A percentile compares a stretch with the other conserved stretches of the same genome.
Evolutionary conservation across 805 yeast genomes (phyloP).

Genomic region (Komagataella ulmi): DNA sequence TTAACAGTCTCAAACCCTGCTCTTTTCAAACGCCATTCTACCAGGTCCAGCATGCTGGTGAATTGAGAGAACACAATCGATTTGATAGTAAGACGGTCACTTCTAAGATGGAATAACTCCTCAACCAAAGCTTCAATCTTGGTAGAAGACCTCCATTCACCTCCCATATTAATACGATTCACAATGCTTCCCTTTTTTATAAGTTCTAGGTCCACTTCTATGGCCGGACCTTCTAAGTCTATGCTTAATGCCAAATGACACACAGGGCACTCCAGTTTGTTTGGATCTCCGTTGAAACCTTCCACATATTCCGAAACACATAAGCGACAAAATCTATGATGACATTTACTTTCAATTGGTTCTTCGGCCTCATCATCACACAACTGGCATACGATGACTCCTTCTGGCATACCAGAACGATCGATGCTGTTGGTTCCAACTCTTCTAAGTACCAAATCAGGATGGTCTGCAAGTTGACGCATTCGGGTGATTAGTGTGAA

Average conservation of each 20-base stretch:
- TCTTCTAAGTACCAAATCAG: conserved; percentile 80
- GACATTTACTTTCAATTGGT: conserved; percentile 89
- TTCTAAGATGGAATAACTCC: conserved; percentile 75
- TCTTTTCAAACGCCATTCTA: conserved; percentile 88
- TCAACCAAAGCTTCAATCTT: conserved; percentile 94
- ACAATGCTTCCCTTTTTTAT: conserved; percentile 64
- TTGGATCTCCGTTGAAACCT: conserved; percentile 48
- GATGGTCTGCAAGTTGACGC: conserved; percentile 98
- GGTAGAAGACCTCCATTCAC: conserved; percentile 88
- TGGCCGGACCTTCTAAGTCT: conserved; percentile 76
- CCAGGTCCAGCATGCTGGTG: conserved; percentile 89
- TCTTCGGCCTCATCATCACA: conserved; percentile 99
- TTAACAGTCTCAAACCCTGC: conserved; percentile 95
- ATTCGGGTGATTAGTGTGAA: conserved; percentile 91
- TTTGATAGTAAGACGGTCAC: conserved; percentile 80
- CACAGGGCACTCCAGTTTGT: conserved; percentile 77
- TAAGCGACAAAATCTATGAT: conserved; percentile 85
- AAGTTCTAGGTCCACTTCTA: conserved; percentile 49
- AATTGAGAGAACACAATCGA: conserved; percentile 96
- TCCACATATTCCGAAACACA: conserved; percentile 87
- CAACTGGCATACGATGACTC: conserved; percentile 69
- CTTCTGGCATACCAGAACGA: conserved; percentile 23
- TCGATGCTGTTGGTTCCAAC: conserved; percentile 26
- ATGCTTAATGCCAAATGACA: conserved; percentile 90
- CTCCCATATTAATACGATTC: conserved; percentile 76